phyloP scores from a whole-genome alignment of 169 alveolate genomes.

The Theileria parva region DNA sequence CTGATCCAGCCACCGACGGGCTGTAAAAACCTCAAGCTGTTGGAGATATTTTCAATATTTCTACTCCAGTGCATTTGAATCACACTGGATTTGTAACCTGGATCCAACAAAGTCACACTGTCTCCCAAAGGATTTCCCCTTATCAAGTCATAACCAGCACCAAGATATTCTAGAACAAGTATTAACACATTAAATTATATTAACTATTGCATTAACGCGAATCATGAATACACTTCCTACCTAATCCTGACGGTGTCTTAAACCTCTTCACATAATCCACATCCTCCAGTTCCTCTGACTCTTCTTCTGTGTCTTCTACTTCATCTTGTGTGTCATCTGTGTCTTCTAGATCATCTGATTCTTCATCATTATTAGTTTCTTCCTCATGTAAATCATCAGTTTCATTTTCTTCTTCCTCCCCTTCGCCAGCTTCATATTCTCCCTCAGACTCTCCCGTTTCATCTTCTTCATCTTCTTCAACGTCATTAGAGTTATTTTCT shows the following conservation, averaged over 20 bases:
- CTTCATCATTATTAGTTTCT: conserved; percentile 13
- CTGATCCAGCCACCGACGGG: conserved; percentile 66
- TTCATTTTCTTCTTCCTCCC: conserved; percentile 9
- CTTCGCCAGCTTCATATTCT: conserved; percentile 14
- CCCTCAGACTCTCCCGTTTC: neutral
- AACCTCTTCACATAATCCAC: conserved; percentile 2
- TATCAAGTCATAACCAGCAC: conserved; percentile 65
- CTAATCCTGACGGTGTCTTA: conserved; percentile 33
- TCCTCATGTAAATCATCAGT: conserved; percentile 14
- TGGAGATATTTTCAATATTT: conserved; percentile 42
- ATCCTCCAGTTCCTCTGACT: neutral
- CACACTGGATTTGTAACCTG: conserved; percentile 56
- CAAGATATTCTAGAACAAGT: conserved; percentile 41
- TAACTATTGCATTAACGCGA: neutral
- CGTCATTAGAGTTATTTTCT: conserved; percentile 5
- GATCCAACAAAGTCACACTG: conserved; percentile 50
- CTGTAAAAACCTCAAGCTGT: conserved; percentile 45
- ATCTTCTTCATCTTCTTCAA: conserved; percentile 21
- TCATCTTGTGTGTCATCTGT: conserved; percentile 13
- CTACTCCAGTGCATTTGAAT: conserved; percentile 65
- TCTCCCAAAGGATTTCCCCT: conserved; percentile 71
- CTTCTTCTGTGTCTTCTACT: conserved; percentile 15
- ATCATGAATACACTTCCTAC: conserved; percentile 3
- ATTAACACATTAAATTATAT: neutral
- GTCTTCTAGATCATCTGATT: neutral